Base-by-base conservation (phyloP, 176 grass and related monocot genomes). In the Hsuehochloa calcarea region DNA sequence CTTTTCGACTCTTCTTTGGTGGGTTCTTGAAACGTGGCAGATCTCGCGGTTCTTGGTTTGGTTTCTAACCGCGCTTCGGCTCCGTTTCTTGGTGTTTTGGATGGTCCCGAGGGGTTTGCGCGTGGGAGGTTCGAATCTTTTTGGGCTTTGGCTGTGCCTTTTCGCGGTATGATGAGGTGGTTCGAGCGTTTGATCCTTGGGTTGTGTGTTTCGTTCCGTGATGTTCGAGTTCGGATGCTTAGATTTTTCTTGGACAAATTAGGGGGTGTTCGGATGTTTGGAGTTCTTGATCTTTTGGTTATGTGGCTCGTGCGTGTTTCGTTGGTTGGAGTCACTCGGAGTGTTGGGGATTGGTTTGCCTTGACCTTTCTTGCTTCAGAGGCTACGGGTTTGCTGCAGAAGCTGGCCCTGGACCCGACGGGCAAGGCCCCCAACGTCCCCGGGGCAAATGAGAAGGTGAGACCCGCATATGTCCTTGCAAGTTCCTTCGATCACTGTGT, bases 351-450 rank as follows among this genome's bases (percentile, higher is more conserved):
- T 27, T 52, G 40, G 23, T 72, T 82, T 72, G 35, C 80, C 80
- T 84, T 88, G 34, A 88, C 51, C 5, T 51, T 65, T 88, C 6
- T 69, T 41, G 19, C 64, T 27, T 14, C 62, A 81, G 82, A 85
- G 81, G 63, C 86, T 62, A 75, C 54, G 29, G 82, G 85, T 81
- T 84, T 88, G 66, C 71, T 85, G 17, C 75, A 91, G 31, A 85
- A 88, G 34, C 43, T 91, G 29, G 76, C 3, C 37, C 23, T 88
- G 46, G 90, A 88, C 41, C 17, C 85, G 10, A 80, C 35, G 55
- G 63, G 14, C 55, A 75, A 85, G 38, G 34, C 71, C 64, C 9
- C 11, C 16, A 54, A 88, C 19, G 25, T 75, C 64, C 54, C 82
- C 40, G 44, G 16, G 37, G 43, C 46, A 37, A 82, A 41, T 40